Percentiles rank a stretch among this genome's conserved stretches.
Evolutionary conservation across 2,329 filamentous ascomycete species (phyloP).

Genomic region (Trichoderma hamatum): DNA sequence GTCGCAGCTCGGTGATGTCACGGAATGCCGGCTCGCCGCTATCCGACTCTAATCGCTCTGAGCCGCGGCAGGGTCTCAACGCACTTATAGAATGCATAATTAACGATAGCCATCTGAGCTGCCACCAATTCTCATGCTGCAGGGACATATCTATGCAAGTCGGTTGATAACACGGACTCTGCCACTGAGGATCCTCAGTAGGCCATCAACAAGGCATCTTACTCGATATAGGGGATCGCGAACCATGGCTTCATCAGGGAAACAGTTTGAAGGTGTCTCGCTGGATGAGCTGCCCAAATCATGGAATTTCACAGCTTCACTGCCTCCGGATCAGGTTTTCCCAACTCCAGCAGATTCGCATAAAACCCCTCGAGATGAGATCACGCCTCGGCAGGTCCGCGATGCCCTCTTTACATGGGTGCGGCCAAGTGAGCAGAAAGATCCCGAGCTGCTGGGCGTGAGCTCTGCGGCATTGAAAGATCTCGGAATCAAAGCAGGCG

Average conservation of each 20-base stretch:
- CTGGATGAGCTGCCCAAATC: conserved; percentile 64
- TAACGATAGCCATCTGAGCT: not conserved
- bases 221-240: not conserved
- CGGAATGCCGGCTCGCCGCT: not conserved
- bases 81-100: not conserved
- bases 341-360: conserved; percentile 83
- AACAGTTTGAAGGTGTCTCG: conserved; percentile 39
- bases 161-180: conserved; percentile 10
- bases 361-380: conserved; percentile 72
- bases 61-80: not conserved
- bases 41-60: conserved; percentile 12
- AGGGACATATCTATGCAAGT: not conserved
- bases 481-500: conserved; percentile 71
- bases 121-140: conserved; percentile 13
- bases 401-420: conserved; percentile 90
- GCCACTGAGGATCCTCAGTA: conserved; percentile 42
- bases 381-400: conserved; percentile 81
- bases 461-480: conserved; percentile 79
- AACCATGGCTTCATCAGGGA: conserved; percentile 19
- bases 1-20: conserved; percentile 24
- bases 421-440: conserved; percentile 71
- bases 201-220: conserved; percentile 32
- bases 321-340: conserved; percentile 77
- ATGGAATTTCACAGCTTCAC: conserved; percentile 65
- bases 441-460: conserved; percentile 79